Conservation (phyloP, 176 grass and related monocot species). For the Raddia guianensis region DNA sequence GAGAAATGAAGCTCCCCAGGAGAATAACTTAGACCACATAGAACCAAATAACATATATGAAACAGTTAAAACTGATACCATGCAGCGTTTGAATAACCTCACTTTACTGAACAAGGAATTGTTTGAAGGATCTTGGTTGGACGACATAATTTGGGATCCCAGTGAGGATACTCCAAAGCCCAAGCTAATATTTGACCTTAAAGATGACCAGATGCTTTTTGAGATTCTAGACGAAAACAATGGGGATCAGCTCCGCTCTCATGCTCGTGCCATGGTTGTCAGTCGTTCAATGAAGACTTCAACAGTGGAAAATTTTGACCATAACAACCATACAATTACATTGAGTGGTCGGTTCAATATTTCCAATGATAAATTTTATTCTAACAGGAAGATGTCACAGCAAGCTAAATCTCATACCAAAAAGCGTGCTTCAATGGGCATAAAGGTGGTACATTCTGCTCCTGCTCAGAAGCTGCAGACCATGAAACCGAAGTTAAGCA, state of each 20-base stretch:
- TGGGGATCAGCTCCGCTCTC: slow-evolving; percentile 74
- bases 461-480: slow-evolving; percentile 91
- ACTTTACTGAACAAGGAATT: slow-evolving; percentile 79
- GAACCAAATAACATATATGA: slow-evolving; percentile 44
- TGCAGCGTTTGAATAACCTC: slow-evolving; percentile 60
- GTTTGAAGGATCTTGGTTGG: slow-evolving; percentile 83
- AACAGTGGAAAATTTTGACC: slow-evolving; percentile 55
- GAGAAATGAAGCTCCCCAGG: slow-evolving; percentile 31
- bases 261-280: slow-evolving; percentile 88
- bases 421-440: slow-evolving; percentile 68
- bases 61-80: slow-evolving; percentile 49
- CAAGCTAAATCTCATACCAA: slow-evolving; percentile 93
- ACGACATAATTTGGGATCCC: slow-evolving; percentile 86
- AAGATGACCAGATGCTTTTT: slow-evolving; percentile 98
- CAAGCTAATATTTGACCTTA: slow-evolving; percentile 92
- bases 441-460: slow-evolving; percentile 88
- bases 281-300: slow-evolving; percentile 60
- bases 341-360: slow-evolving; percentile 73
- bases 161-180: slow-evolving; percentile 63
- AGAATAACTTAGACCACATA: slow-evolving; percentile 37
- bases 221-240: slow-evolving; percentile 85
- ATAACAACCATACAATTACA: slow-evolving; percentile 54
- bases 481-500: slow-evolving; percentile 86
- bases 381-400: slow-evolving; percentile 74
- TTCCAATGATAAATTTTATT: slow-evolving; percentile 96